phyloP scores from a whole-genome alignment of 2,329 filamentous ascomycete species.

The Whalleya microplaca region DNA sequence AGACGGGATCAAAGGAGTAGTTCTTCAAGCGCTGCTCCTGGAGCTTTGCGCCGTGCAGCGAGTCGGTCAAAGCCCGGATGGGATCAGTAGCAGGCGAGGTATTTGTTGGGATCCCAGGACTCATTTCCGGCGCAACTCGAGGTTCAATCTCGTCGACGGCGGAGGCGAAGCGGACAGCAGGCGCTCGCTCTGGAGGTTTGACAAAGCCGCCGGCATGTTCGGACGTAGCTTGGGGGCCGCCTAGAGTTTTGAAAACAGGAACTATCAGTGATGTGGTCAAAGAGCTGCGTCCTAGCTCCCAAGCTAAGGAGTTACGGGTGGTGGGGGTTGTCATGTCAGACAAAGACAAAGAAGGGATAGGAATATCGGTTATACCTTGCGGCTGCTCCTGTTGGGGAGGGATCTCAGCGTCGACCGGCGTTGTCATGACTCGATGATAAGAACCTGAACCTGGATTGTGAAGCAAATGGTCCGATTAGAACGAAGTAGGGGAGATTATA shows the following conservation, averaged over 20 bases:
- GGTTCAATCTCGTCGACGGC: conserved; percentile 69
- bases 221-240: conserved; percentile 21
- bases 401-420: conserved; percentile 24
- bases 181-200: conserved; percentile 39
- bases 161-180: conserved; percentile 72
- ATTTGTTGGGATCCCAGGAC: conserved; percentile 30
- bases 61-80: conserved; percentile 71
- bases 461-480: conserved; percentile 10
- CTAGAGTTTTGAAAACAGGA: conserved; percentile 25
- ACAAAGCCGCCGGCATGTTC: conserved; percentile 30
- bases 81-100: conserved; percentile 60
- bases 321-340: conserved; percentile 3
- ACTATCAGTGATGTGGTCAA: conserved; percentile 25
- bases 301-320: conserved; percentile 1
- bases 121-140: conserved; percentile 42
- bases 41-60: conserved; percentile 72
- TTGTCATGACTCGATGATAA: conserved; percentile 25
- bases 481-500: conserved; percentile 1
- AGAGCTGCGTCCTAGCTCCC: conserved; percentile 4
- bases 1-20: conserved; percentile 89
- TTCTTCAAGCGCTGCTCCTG: conserved; percentile 84
- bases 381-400: conserved; percentile 26
- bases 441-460: conserved; percentile 5
- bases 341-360: too few species aligned
- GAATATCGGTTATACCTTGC: conserved; percentile 28